These are phyloP conservation scores for Talaromyces adpressus DNA, from an alignment of 495 filamentous ascomycete species.

Conservation along the genomic window DNA sequence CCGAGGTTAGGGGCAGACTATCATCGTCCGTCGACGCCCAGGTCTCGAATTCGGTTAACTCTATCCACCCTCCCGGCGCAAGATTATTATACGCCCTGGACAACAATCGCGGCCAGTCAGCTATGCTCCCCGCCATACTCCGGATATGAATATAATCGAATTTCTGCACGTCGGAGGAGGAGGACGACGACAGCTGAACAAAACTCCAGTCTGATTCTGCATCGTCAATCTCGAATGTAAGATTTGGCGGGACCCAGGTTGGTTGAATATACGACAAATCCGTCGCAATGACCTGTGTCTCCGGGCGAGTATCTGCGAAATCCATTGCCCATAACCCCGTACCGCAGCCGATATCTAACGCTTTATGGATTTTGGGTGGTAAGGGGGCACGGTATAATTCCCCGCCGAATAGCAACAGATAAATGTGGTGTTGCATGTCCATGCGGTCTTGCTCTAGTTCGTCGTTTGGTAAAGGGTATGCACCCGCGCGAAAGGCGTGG, in stretches of 20 bases:
- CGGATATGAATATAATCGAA: conserved; percentile 50
- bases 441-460: conserved; percentile 57
- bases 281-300: conserved; percentile 44
- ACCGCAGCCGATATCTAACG: conserved; percentile 58
- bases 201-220: conserved; percentile 21
- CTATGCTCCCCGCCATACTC: conserved; percentile 35
- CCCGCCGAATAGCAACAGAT: conserved; percentile 36
- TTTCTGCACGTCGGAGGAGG: neutral
- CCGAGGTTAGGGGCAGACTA: conserved; percentile 19
- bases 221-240: conserved; percentile 22
- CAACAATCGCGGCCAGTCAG: conserved; percentile 36
- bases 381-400: conserved; percentile 51
- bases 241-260: conserved; percentile 23
- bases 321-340: conserved; percentile 63
- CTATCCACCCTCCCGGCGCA: conserved; percentile 47
- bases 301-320: conserved; percentile 43
- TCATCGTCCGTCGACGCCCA: conserved; percentile 30
- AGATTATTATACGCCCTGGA: conserved; percentile 32
- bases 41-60: conserved; percentile 46
- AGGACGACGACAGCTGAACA: neutral
- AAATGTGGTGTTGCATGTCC: conserved; percentile 52
- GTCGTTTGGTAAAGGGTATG: conserved; percentile 57
- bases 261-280: conserved; percentile 23
- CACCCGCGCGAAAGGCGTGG: conserved; percentile 52
- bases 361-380: conserved; percentile 34